Conservation (phyloP, 768 basidiomycete species). For the Inosperma sp. region DNA sequence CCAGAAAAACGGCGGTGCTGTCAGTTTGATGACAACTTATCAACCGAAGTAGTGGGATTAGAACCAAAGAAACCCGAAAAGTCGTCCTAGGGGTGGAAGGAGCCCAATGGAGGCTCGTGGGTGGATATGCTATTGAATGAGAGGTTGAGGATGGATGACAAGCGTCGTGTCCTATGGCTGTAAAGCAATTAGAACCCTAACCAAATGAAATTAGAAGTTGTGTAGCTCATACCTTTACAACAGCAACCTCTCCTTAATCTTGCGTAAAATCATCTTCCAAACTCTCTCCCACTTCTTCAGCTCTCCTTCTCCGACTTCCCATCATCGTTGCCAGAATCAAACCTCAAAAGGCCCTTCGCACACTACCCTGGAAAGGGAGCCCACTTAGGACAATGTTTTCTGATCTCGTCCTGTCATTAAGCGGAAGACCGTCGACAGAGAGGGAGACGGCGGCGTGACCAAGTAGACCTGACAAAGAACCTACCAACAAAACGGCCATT, state of each 20-base stretch:
- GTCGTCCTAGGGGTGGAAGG: too few relatives aligned
- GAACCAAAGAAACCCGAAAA: too few relatives aligned
- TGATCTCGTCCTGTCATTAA: constrained; percentile 27
- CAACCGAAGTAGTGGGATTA: too few relatives aligned
- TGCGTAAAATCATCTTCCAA: constrained; percentile 9
- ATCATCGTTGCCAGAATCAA: not conserved
- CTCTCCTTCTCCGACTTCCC: constrained; percentile 3
- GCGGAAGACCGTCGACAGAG: constrained; percentile 56
- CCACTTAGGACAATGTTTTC: constrained; percentile 56
- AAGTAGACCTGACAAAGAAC: constrained; percentile 64
- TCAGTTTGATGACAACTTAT: too few relatives aligned
- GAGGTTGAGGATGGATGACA: too few relatives aligned
- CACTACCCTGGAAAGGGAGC: constrained; percentile 63
- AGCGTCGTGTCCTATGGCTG: too few relatives aligned
- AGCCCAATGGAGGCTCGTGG: too few relatives aligned
- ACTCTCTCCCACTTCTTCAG: constrained; percentile 6
- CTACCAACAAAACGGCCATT: constrained; percentile 29
- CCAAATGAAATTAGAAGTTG: too few relatives aligned
- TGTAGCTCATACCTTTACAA: too few relatives aligned
- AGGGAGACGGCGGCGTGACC: constrained; percentile 61
- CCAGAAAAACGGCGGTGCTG: too few relatives aligned
- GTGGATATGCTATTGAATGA: too few relatives aligned
- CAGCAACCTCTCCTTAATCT: constrained; percentile 6
- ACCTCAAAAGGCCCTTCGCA: constrained; percentile 39
- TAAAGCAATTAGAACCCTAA: too few relatives aligned